Evolutionary conservation across 805 yeast genomes (phyloP).

Genomic region (Pichia manshurica): DNA sequence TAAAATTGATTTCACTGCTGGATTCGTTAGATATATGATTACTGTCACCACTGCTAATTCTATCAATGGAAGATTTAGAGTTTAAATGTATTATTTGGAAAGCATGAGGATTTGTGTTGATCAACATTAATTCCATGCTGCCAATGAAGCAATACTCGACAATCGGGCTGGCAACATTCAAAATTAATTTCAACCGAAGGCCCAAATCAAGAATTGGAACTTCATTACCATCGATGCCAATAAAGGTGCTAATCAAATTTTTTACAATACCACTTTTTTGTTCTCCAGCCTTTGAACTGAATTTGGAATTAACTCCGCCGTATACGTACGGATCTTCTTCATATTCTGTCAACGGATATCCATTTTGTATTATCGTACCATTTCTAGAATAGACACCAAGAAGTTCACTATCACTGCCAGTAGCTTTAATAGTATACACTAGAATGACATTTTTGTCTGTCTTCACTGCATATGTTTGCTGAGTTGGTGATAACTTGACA

Average conservation of each 20-base stretch:
- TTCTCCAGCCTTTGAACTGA: constrained; percentile 1
- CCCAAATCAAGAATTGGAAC: constrained; percentile 30
- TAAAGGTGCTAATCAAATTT: constrained; percentile 24
- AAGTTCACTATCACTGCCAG: constrained; percentile 26
- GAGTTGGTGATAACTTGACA: constrained; percentile 33
- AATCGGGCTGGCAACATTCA: constrained; percentile 31
- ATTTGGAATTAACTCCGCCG: constrained; percentile 14
- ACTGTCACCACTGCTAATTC: constrained; percentile 2
- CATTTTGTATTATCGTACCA: constrained; percentile 32
- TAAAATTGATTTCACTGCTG: constrained; percentile 25
- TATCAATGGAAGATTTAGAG: constrained; percentile 2
- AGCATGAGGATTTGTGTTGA: constrained; percentile 30
- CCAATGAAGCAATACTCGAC: constrained; percentile 26
- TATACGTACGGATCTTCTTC: constrained; percentile 8
- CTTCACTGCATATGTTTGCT: constrained; percentile 36
- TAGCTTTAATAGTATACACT: constrained; percentile 36
- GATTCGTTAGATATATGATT: constrained; percentile 13
- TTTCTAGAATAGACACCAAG: constrained; percentile 26
- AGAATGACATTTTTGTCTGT: constrained; percentile 37
- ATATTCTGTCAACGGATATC: constrained; percentile 17
- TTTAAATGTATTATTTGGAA: constrained; percentile 29
- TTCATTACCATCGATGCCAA: constrained; percentile 22
- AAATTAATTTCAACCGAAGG: constrained; percentile 30
- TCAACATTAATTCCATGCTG: constrained; percentile 24
- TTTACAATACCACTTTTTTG: constrained; percentile 19